Conservation (phyloP, 345 rosid genomes). For the Salix brachista region DNA sequence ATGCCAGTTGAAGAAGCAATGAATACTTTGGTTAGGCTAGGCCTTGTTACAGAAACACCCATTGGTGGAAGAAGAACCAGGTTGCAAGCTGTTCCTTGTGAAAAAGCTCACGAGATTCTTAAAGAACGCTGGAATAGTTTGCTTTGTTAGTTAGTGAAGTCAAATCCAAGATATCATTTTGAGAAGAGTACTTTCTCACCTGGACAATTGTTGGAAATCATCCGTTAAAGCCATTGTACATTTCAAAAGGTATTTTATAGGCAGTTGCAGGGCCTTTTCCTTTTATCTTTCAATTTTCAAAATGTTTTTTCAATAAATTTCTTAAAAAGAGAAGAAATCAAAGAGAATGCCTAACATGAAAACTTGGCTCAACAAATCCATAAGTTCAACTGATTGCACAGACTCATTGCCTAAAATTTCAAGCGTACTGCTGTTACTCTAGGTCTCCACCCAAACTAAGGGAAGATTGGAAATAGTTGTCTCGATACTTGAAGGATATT, state of each 20-base stretch:
- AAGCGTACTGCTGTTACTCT: too few relatives aligned
- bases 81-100: constrained; percentile 54
- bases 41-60: constrained; percentile 52
- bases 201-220: neutral
- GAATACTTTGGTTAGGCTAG: constrained; percentile 60
- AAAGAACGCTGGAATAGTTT: constrained; percentile 62
- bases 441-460: too few relatives aligned
- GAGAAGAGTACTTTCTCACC: neutral
- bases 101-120: constrained; percentile 53
- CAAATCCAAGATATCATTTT: neutral
- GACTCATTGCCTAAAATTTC: too few relatives aligned
- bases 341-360: too few relatives aligned
- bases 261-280: too few relatives aligned
- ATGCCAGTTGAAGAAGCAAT: constrained; percentile 79
- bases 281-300: too few relatives aligned
- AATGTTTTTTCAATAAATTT: too few relatives aligned
- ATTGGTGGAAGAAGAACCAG: constrained; percentile 41
- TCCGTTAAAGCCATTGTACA: neutral
- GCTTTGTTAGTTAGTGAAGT: constrained; percentile 30
- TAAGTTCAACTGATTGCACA: too few relatives aligned
- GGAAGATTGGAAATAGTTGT: too few relatives aligned
- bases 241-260: neutral
- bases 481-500: too few relatives aligned
- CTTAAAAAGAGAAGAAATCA: too few relatives aligned
- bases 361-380: too few relatives aligned